Percentiles rank a stretch among this genome's conserved stretches.
Conservation (phyloP, 257 asterid genomes). For the Solanum rostratum region DNA sequence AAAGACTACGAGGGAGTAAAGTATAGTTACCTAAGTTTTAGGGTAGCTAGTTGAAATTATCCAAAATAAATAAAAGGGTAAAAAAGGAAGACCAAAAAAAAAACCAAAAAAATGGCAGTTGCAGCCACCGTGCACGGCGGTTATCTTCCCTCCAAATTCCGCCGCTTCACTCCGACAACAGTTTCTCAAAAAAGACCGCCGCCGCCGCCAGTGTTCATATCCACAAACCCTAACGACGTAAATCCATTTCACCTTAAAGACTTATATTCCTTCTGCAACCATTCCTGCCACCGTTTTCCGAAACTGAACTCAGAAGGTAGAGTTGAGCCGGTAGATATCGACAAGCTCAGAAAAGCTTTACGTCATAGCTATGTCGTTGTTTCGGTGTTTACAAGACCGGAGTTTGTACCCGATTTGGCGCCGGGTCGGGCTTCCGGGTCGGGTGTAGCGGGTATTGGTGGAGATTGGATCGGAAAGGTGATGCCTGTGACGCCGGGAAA, state of each 20-base stretch:
- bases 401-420: constrained; percentile 1
- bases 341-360: constrained; percentile 59
- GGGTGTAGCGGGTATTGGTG: constrained; percentile 29
- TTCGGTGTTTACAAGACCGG: constrained; percentile 63
- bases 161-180: constrained; percentile 15
- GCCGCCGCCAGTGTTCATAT: constrained; percentile 47
- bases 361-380: constrained; percentile 66
- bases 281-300: constrained; percentile 90
- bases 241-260: constrained; percentile 33
- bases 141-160: constrained; percentile 43
- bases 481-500: constrained; percentile 60
- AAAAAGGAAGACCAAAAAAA: neutral
- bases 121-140: constrained; percentile 35
- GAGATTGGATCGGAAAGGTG: constrained; percentile 48
- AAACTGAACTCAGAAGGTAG: constrained; percentile 34
- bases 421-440: constrained; percentile 1
- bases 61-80: neutral
- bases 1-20: neutral
- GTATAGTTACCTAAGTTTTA: neutral
- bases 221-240: constrained; percentile 54
- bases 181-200: neutral
- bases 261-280: constrained; percentile 64
- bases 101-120: constrained; percentile 31
- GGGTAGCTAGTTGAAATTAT: neutral
- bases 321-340: constrained; percentile 44